Percentiles rank a stretch among this genome's conserved stretches.
phyloP scores from a whole-genome alignment of 2,329 filamentous ascomycete genomes.

The Helotiales sp. region DNA sequence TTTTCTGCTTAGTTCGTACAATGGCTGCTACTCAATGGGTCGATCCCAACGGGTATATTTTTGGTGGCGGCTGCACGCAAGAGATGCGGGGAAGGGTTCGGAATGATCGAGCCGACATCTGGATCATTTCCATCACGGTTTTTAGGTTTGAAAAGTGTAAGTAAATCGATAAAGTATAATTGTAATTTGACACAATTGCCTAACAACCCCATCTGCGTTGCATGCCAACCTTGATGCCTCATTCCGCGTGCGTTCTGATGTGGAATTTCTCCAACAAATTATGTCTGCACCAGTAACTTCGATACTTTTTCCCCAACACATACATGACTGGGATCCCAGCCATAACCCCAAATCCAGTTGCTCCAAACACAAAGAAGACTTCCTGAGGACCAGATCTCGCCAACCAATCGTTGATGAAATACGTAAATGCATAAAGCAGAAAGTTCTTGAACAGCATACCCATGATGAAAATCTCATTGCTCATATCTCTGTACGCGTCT shows the following conservation, averaged over 20 bases:
- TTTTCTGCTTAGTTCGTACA: no score
- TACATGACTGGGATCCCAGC: conserved; percentile 10
- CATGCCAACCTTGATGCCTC: not conserved
- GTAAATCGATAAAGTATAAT: not conserved
- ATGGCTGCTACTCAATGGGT: no score
- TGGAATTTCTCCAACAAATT: conserved; percentile 20
- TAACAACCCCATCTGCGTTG: not conserved
- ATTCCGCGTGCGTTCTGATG: conserved; percentile 21
- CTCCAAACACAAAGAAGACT: conserved; percentile 40
- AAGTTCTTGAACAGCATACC: conserved; percentile 46
- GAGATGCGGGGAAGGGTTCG: not conserved
- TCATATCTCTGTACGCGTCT: conserved; percentile 42
- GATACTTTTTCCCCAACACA: conserved; percentile 21
- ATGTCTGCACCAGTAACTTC: conserved; percentile 16
- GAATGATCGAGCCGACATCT: conserved; percentile 2
- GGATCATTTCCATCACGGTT: not conserved
- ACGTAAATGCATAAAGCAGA: conserved; percentile 42
- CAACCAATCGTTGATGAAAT: conserved; percentile 44
- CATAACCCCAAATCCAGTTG: conserved; percentile 15
- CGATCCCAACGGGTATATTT: no score
- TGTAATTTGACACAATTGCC: not conserved
- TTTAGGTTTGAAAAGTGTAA: not conserved
- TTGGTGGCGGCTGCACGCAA: not conserved
- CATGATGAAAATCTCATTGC: conserved; percentile 43
- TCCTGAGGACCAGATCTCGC: conserved; percentile 34